Base-by-base conservation (phyloP, 306 rosid genomes). In the Vigna hirtella region DNA sequence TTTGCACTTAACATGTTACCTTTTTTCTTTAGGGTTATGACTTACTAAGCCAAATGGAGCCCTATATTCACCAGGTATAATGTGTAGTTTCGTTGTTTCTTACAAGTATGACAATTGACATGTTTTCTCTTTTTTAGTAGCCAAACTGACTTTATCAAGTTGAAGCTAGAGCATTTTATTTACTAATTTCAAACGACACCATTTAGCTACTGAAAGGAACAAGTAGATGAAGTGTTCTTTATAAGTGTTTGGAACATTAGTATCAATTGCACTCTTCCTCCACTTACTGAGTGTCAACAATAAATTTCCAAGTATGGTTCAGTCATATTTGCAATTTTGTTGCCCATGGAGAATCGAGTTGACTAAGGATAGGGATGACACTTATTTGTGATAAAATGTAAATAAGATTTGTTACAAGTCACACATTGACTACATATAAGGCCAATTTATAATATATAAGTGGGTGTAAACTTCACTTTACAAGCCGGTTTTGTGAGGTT, bases 61-160 rank as follows among this genome's bases (percentile, higher is more conserved):
- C 99, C 17, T 95, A 89, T 78, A 93, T 95, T 87, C 98, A 95
- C 83, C 97, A 95, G 99, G 99, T 95, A 90, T 56, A 28, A 74
- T 24, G 38, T 67, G 66, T 56, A 47, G 61, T 72, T 76, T 56
- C 4, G 49, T 75, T 63, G 14, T 57, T 79, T 61, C 52, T 65
- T 62, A 30, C 26, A 59, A 52, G n/a, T 72, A 79, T 34, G 38
- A 63, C 47, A 72, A 50, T 72, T 51, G 59, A 53, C 4, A 26
- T 52, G 43, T 67, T 50, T 48, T 53, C 30, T 69, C 32, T 32
- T 58, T 38, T 58, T 52, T 66, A 43, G 45, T 38, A 40, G 43
- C 30, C 52, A 17, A 61, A 50, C 18, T 22, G 77, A 62, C 32
- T 59, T 61, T 22, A 70, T 26, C 38, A 24, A 50, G 59, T 64